A percentile compares a stretch with the other conserved stretches of the same genome.
These are phyloP conservation scores for Fusarium torreyae DNA, from an alignment of 2,329 filamentous ascomycete genomes.

Conservation along the genomic window DNA sequence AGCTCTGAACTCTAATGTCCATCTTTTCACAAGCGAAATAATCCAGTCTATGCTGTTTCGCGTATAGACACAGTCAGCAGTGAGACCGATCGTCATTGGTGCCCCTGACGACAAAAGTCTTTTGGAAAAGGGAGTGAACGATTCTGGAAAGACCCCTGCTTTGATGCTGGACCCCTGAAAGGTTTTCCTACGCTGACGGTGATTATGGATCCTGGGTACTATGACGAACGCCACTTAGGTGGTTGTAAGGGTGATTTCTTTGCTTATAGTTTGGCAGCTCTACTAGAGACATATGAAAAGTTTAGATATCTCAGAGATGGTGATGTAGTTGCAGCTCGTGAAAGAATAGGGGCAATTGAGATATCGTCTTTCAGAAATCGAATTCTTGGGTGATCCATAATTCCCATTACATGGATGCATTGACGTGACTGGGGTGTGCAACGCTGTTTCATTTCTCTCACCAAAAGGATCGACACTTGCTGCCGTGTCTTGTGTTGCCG, in stretches of 20 bases:
- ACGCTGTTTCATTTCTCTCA: constrained; percentile 34
- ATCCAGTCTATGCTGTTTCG: background rate
- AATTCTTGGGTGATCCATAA: constrained; percentile 17
- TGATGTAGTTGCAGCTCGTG: background rate
- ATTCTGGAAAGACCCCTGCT: background rate
- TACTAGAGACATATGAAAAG: too few relatives aligned
- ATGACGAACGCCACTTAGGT: background rate
- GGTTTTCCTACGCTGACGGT: background rate
- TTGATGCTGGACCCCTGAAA: constrained; percentile 21
- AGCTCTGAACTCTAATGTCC: constrained; percentile 5
- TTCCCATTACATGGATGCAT: constrained; percentile 21
- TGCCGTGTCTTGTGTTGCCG: constrained; percentile 2
- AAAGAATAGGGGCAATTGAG: background rate
- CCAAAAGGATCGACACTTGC: constrained; percentile 29
- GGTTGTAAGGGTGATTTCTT: background rate
- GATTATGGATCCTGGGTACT: background rate
- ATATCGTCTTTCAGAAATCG: constrained; percentile 2
- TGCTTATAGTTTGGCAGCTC: background rate
- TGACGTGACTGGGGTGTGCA: constrained; percentile 27
- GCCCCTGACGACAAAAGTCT: too few relatives aligned
- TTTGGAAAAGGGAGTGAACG: too few relatives aligned
- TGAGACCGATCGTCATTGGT: constrained; percentile 37
- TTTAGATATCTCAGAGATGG: background rate
- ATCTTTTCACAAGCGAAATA: constrained; percentile 19
- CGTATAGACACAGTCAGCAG: background rate